Conservation (phyloP, 78 protist genomes). For the Dictyostelium firmibasis region DNA sequence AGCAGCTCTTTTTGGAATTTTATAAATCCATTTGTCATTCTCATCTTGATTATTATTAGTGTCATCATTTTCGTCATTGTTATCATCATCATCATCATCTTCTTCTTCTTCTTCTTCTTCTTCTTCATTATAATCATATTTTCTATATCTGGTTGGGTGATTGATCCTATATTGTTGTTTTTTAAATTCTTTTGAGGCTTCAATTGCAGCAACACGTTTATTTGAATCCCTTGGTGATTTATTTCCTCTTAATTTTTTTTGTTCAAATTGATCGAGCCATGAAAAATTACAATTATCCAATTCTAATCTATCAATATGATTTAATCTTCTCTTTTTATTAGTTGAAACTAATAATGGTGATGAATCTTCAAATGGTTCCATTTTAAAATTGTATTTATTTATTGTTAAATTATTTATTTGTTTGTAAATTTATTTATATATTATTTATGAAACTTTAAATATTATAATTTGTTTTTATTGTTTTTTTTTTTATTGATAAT, state of each 20-base stretch:
- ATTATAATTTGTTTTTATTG: too few species aligned
- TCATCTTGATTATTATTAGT: neutral
- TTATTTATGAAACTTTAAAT: too few species aligned
- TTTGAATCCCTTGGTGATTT: neutral
- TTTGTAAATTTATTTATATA: too few species aligned
- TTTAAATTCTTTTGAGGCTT: neutral
- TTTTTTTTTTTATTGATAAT: too few species aligned
- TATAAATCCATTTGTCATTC: neutral
- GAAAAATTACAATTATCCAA: neutral
- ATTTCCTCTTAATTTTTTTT: neutral
- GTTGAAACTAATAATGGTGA: neutral
- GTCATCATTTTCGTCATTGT: neutral
- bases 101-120: too few species aligned
- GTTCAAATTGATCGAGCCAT: neutral
- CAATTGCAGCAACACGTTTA: neutral
- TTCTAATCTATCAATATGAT: neutral
- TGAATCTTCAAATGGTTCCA: neutral
- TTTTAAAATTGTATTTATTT: too few species aligned
- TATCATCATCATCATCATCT: too few species aligned
- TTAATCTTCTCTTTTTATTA: neutral
- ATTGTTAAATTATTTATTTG: too few species aligned
- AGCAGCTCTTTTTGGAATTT: neutral
- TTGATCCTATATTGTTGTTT: neutral
- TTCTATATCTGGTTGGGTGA: neutral
- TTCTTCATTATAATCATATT: too few species aligned